Evolutionary conservation across 2,329 filamentous ascomycete genomes (phyloP), one percentile per base, ranked within the genome.

Genomic region (Aureobasidium lini): DNA sequence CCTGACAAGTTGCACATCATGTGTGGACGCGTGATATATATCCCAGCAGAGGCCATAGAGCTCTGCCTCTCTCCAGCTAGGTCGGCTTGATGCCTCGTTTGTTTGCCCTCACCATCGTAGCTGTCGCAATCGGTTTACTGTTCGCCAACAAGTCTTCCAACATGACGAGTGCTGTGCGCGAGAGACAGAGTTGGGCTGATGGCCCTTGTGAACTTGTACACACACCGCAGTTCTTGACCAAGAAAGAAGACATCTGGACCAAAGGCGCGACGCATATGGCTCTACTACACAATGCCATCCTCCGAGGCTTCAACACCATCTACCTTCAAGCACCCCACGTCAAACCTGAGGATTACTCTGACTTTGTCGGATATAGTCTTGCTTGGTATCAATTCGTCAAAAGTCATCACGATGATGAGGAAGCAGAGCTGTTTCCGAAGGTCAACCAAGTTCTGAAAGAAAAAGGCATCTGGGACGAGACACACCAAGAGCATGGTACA

Each of bases 241-340:
- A 40, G 34, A 48, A 57, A 15, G 42, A 36, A 1, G 54, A 57
- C n/a, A 58, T 58, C 32, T 58, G 56, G 56, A 49, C 56, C 23
- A 58, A 49, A 34, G 56, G 56, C n/a, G 69, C 70, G 34, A 68
- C 69, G 15, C 69, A 72, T 48, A 72, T 73, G 73, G 68, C 71
- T 7, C 66, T 72, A 39, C 67, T 75, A 10, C 74, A 76, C 64
- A 76, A 76, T 44, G 65, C 71, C 0, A 70, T 75, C 40, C 63
- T 76, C 6, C 67, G 73, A 37, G 72, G 71, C 39, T 74, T 72
- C 64, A 76, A 75, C 63, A 70, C 69, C 15, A 74, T 75, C 29
- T 75, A 73, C 58, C 65, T 69, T 0, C 73, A 76, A 66, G 70
- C 72, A 0, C 69, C 68, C 0, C 61, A 70, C 58, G 61, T 74